A percentile compares a stretch with the other conserved stretches of the same genome.
These are phyloP conservation scores for Jaenimonas drosophilae DNA, from an alignment of 208 protist genomes.

Conservation along the genomic window DNA sequence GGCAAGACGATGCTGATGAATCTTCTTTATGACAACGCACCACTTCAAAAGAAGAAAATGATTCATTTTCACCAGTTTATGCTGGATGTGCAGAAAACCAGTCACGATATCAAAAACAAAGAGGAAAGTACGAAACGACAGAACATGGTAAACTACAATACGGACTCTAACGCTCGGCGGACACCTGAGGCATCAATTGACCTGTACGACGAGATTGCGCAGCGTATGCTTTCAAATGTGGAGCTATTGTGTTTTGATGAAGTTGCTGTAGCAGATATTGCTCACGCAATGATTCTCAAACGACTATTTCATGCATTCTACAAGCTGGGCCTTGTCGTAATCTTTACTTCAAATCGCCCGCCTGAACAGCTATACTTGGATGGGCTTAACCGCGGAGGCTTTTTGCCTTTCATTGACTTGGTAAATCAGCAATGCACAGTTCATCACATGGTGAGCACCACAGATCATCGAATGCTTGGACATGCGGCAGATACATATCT, in stretches of 20 bases:
- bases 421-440: slow-evolving; percentile 77
- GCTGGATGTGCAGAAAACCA: slow-evolving; percentile 89
- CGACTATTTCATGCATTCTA: slow-evolving; percentile 88
- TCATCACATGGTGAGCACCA: slow-evolving; percentile 81
- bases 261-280: slow-evolving; percentile 90
- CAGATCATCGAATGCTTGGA: slow-evolving; percentile 91
- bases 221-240: slow-evolving; percentile 80
- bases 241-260: slow-evolving; percentile 94
- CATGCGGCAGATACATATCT: slow-evolving; percentile 60
- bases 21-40: slow-evolving; percentile 85
- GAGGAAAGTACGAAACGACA: slow-evolving; percentile 28
- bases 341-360: slow-evolving; percentile 91
- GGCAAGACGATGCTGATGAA: slow-evolving; percentile 97
- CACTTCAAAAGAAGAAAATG: slow-evolving; percentile 66
- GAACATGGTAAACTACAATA: slow-evolving; percentile 50
- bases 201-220: slow-evolving; percentile 77
- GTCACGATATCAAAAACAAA: slow-evolving; percentile 56
- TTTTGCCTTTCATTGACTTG: slow-evolving; percentile 94
- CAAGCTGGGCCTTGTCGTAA: slow-evolving; percentile 84
- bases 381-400: slow-evolving; percentile 89
- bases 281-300: slow-evolving; percentile 94
- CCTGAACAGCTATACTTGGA: slow-evolving; percentile 86
- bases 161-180: slow-evolving; percentile 23
- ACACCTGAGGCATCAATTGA: slow-evolving; percentile 64
- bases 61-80: slow-evolving; percentile 96